phyloP scores from a whole-genome alignment of 495 filamentous ascomycete species.

The Chaetomium fimeti region DNA sequence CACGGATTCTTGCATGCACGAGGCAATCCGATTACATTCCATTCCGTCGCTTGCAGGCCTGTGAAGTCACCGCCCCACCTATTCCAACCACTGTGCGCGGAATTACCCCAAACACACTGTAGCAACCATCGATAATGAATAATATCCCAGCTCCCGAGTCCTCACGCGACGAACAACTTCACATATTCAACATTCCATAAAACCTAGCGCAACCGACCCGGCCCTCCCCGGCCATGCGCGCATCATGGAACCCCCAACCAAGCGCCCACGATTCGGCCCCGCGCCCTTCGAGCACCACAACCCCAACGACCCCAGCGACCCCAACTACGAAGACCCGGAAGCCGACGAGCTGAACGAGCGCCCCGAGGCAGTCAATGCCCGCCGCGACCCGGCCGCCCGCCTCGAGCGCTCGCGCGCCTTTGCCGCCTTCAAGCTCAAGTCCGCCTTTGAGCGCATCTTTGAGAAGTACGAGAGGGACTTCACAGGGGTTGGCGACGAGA shows the following conservation, averaged over 20 bases:
- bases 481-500: slow-evolving; percentile 59
- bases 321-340: slow-evolving; percentile 42
- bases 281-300: slow-evolving; percentile 36
- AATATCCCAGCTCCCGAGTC: no score
- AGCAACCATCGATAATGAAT: slow-evolving; percentile 7
- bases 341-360: slow-evolving; percentile 45
- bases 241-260: slow-evolving; percentile 58
- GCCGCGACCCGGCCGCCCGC: slow-evolving; percentile 51
- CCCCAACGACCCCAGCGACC: slow-evolving; percentile 31
- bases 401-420: slow-evolving; percentile 57
- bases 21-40: not conserved
- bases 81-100: not conserved
- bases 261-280: slow-evolving; percentile 54
- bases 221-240: slow-evolving; percentile 16
- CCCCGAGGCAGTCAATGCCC: slow-evolving; percentile 44
- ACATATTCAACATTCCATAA: not conserved
- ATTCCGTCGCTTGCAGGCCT: not conserved
- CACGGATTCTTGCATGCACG: not conserved
- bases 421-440: slow-evolving; percentile 69
- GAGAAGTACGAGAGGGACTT: slow-evolving; percentile 84
- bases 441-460: slow-evolving; percentile 81
- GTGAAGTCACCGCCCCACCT: not conserved
- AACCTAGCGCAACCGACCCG: not conserved
- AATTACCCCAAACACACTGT: not conserved
- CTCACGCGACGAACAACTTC: no score